These are phyloP conservation scores for Gnomoniopsis sp. DNA, from an alignment of 2,329 filamentous ascomycete species.

Conservation along the genomic window DNA sequence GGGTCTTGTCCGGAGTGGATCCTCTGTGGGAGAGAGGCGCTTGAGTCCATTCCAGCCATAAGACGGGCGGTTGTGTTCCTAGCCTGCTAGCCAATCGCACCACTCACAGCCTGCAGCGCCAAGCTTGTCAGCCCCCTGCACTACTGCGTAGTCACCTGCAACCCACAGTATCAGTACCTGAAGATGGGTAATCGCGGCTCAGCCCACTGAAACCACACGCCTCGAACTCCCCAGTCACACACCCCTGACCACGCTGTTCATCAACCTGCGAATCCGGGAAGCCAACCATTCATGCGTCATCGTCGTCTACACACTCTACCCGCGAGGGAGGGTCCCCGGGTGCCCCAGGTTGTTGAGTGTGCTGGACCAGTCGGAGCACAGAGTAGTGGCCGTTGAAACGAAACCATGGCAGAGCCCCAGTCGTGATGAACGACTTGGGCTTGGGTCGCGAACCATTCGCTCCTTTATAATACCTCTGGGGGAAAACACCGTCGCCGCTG, in stretches of 20 bases:
- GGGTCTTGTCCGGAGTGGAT: background rate
- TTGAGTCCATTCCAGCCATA: background rate
- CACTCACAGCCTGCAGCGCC: background rate
- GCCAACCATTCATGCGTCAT: slow-evolving; percentile 19
- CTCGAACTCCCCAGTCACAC: background rate
- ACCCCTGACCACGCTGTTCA: background rate
- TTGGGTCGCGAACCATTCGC: background rate
- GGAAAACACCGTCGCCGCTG: background rate
- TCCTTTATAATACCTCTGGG: slow-evolving; percentile 6
- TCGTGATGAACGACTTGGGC: background rate
- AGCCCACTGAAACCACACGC: slow-evolving; percentile 3
- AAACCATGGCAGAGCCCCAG: slow-evolving; percentile 9
- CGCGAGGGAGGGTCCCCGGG: background rate
- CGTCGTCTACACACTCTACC: slow-evolving; percentile 5
- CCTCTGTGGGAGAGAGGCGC: background rate
- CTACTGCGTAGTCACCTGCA: too few species aligned
- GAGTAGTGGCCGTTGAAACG: background rate
- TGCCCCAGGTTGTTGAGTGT: background rate
- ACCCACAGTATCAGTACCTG: too few species aligned
- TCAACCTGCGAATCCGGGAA: slow-evolving; percentile 15
- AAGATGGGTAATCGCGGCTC: background rate
- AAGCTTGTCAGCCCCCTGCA: too few species aligned
- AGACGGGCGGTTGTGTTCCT: background rate
- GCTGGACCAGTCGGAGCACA: slow-evolving; percentile 5
- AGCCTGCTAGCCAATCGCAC: background rate